These are phyloP conservation scores for Trichoderma sp. DNA, from an alignment of 2,329 filamentous ascomycete species.

Conservation along the genomic window DNA sequence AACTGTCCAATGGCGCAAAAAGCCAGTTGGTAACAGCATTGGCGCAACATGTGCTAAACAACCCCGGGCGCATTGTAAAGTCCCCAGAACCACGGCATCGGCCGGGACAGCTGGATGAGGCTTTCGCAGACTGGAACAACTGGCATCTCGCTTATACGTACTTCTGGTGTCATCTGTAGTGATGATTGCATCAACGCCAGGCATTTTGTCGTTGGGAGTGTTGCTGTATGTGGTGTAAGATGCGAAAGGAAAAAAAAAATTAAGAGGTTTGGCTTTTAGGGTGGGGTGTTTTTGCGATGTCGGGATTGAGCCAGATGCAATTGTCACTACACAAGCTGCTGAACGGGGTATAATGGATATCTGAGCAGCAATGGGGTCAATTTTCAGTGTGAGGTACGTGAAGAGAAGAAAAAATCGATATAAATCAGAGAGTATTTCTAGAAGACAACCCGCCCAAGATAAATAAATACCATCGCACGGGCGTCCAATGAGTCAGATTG, in stretches of 20 bases:
- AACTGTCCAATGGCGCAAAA: neutral
- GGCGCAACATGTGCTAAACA: neutral
- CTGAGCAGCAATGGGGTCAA: neutral
- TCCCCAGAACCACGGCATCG: neutral
- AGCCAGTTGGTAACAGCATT: neutral
- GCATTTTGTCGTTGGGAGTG: conserved; percentile 38
- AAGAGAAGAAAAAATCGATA: neutral
- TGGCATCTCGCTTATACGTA: conserved; percentile 31
- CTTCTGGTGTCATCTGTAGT: conserved; percentile 50
- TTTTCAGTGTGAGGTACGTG: neutral
- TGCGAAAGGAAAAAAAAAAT: neutral
- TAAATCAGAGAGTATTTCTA: neutral
- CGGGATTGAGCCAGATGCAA: conserved; percentile 13
- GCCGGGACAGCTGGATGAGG: neutral
- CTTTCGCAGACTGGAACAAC: neutral
- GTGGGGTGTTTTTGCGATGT: conserved; percentile 14
- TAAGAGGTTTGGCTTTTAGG: neutral
- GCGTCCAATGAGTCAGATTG: conserved; percentile 22
- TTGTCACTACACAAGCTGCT: neutral
- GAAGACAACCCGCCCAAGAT: neutral
- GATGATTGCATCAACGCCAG: conserved; percentile 45
- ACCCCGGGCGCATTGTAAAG: neutral
- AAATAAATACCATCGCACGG: neutral
- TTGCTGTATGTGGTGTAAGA: neutral
- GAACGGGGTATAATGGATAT: conserved; percentile 2